Evolutionary conservation across 805 yeast genomes (phyloP), one percentile per base, ranked within the genome.

Genomic region (Yarrowia osloensis): DNA sequence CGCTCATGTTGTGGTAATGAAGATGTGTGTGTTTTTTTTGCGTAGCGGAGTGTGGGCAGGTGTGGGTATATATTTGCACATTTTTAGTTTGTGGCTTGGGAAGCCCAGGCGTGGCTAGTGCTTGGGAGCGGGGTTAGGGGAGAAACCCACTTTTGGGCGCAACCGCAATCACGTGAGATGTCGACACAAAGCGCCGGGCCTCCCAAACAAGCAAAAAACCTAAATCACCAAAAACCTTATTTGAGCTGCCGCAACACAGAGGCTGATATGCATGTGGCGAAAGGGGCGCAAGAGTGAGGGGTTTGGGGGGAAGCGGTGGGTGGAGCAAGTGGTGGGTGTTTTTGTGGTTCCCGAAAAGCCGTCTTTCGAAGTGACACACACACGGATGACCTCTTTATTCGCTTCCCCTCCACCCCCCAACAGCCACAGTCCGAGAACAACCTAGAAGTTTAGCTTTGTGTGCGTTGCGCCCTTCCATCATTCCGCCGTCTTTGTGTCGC

Each of bases 201-300:
- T 19, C n/a, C 26, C 46, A 15, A 39, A 37, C 46, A n/a, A 42
- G 47, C 28, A 22, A 22, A 22, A 22, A 21, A 3, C 31, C 42
- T 8, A 21, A 52, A 47, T 3, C n/a, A 52, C 26, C 15, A 39
- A 33, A 17, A 26, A 52, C 9, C 19, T 13, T 21, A 29, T 8
- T 47, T 7, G 13, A 13, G 9, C 42, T 4, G 21, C 21, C 40
- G 13, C 33, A 33, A n/a, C n/a, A 21, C 13, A 24, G 61, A 54
- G 61, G 63, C 47, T 57, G 63, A 57, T 7, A 39, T 57, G 63
- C 63, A 57, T 54, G 61, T 54, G 63, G 63, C 63, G 49, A 21
- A 28, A 26, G 63, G 63, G 49, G 63, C 63, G 63, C 47, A 37
- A 55, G 61, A 28, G 3, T 15, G 12, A 15, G 37, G 40, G 13